phyloP scores from a whole-genome alignment of 1,284 basidiomycete species.

The Athelia psychrophila region DNA sequence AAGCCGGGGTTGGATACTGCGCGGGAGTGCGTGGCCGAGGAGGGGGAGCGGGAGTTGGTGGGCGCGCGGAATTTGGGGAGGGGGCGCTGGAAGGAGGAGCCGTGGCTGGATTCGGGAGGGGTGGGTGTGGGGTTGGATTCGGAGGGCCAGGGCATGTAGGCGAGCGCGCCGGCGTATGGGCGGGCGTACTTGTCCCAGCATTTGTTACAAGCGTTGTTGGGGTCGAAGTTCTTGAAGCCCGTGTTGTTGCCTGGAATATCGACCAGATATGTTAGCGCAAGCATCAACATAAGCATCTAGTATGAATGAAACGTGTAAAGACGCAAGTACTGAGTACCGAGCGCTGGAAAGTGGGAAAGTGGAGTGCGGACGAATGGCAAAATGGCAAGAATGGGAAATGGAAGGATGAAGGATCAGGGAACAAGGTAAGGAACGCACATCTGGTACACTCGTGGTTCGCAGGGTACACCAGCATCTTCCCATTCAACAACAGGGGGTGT shows the following conservation, averaged over 20 bases:
- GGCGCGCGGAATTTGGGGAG: neutral
- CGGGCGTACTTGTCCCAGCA: slow-evolving; percentile 42
- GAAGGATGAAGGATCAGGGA: too few species aligned
- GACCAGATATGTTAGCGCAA: neutral
- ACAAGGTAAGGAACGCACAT: slow-evolving; percentile 20
- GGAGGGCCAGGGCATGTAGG: slow-evolving; percentile 33
- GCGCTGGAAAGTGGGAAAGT: neutral
- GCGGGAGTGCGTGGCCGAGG: slow-evolving; percentile 21
- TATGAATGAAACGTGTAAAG: neutral
- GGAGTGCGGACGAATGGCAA: neutral
- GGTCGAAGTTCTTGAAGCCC: slow-evolving; percentile 42
- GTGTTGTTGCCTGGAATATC: slow-evolving; percentile 45
- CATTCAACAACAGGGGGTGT: slow-evolving; percentile 35
- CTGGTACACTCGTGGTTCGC: slow-evolving; percentile 33
- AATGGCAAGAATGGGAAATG: neutral
- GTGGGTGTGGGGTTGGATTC: slow-evolving; percentile 4
- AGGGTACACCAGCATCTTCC: slow-evolving; percentile 41
- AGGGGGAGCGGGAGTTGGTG: slow-evolving; percentile 9
- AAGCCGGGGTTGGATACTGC: neutral
- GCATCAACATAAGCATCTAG: neutral
- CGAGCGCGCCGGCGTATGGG: slow-evolving; percentile 32
- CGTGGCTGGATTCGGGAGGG: slow-evolving; percentile 14
- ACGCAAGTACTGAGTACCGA: neutral
- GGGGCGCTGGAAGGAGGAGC: slow-evolving; percentile 25
- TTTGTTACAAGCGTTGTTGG: slow-evolving; percentile 37